Evolutionary conservation across 345 rosid genomes (phyloP).

Genomic region (Salix exigua): DNA sequence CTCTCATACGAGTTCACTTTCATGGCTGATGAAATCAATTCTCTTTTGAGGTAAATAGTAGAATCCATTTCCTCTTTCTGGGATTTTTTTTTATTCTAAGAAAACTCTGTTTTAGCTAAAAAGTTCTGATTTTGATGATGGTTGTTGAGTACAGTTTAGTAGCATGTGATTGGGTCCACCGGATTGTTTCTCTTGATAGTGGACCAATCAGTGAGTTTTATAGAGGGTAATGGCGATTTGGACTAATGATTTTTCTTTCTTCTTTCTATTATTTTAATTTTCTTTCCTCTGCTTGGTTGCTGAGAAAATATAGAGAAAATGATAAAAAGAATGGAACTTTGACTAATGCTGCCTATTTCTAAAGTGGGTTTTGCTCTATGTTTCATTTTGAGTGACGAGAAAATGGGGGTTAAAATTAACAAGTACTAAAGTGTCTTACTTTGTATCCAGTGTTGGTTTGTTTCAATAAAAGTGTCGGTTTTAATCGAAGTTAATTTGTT

Average conservation of each 20-base stretch:
- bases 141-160: conserved; percentile 20
- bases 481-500: background rate
- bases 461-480: background rate
- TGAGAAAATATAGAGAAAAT: background rate
- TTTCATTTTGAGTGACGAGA: conserved; percentile 16
- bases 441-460: background rate
- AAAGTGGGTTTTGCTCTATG: background rate
- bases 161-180: conserved; percentile 30
- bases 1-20: conserved; percentile 2
- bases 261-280: background rate
- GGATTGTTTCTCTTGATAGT: conserved; percentile 20
- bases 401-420: background rate
- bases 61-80: conserved; percentile 9
- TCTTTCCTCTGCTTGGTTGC: background rate
- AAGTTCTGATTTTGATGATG: background rate
- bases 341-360: background rate
- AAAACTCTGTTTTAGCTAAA: background rate
- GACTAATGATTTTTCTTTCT: background rate
- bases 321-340: background rate
- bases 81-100: background rate
- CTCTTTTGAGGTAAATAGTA: conserved; percentile 27
- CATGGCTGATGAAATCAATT: conserved; percentile 29
- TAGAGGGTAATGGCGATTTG: conserved; percentile 26
- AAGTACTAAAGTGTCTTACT: too few species aligned
- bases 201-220: conserved; percentile 13